Percentiles rank a stretch among this genome's conserved stretches.
Conservation (phyloP, 495 filamentous ascomycete genomes). For the Aspergillus panamensis region DNA sequence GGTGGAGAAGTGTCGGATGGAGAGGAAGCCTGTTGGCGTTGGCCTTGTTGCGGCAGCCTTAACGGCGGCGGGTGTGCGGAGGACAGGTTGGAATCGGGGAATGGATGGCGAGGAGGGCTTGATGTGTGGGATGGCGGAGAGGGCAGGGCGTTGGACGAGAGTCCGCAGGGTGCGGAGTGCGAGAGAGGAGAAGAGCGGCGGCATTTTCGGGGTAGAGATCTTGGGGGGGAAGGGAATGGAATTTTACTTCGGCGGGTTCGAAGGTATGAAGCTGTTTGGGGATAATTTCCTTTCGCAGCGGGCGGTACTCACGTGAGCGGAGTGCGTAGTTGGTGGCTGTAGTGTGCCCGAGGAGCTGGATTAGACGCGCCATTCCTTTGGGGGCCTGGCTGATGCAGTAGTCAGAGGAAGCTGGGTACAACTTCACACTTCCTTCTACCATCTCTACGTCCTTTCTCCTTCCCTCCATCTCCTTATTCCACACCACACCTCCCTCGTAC, state of each 20-base stretch:
- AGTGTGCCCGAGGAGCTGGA: conserved; percentile 35
- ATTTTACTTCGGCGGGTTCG: conserved; percentile 4
- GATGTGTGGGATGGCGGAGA: conserved; percentile 18
- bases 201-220: conserved; percentile 25
- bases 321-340: conserved; percentile 20
- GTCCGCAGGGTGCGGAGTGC: conserved; percentile 40
- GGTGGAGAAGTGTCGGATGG: conserved; percentile 42
- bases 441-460: too few species aligned
- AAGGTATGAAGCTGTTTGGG: neutral
- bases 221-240: neutral
- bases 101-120: conserved; percentile 19
- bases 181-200: conserved; percentile 37
- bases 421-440: conserved; percentile 7
- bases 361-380: conserved; percentile 25
- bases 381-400: conserved; percentile 21
- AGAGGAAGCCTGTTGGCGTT: neutral
- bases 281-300: conserved; percentile 19
- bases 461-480: too few species aligned
- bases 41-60: conserved; percentile 6
- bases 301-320: conserved; percentile 26
- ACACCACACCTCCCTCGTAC: too few species aligned
- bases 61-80: conserved; percentile 32
- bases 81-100: conserved; percentile 36
- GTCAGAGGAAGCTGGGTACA: conserved; percentile 4
- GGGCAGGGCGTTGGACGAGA: conserved; percentile 30